Base-by-base conservation (phyloP, 345 rosid species). In the Abelmoschus esculentus region DNA sequence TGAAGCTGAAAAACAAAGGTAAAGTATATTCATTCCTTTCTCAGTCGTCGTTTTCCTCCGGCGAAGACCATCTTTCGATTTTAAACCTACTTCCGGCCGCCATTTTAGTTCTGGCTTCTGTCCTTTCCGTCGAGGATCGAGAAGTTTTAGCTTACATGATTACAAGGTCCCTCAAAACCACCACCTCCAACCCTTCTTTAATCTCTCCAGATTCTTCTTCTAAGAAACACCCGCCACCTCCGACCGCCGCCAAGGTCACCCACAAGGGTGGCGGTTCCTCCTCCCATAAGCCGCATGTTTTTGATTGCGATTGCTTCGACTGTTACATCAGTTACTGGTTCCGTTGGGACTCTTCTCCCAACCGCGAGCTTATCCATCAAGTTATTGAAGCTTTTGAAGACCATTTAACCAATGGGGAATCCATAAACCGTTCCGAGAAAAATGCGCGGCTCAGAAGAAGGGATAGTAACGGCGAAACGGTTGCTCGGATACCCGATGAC, bases 101-200 rank as follows among this genome's bases (percentile, higher is more conserved):
- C 72, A 83, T 96, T 77, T 38, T 96, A 12, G 77, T 90, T 68
- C 77, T 96, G 0, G 87, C 86, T 26, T 84, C 88, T 0, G 80
- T 80, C 71, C 97, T 92, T 64, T 83, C 97, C 4, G 70, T 72
- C 2, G 78, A 89, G 62, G 99, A 96, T 79, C 80, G 83, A 7
- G 91, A 96, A 50, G 98, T 96, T 70, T 89, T 96, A 1, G 98
- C 99, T 72, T 92, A 96, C 80, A 79, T 91, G 83, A 85, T 95
- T 40, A 81, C 92, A 47, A 70, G 92, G 58, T 90, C 90, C 60
- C 60, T 86, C 44, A 80, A 83, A 73, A 40, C 44, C 44, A 9
- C 44, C 44, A 40, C 67, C 18, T 28, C 63, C 28, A 72, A 12
- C 44, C 59, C 75, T 10, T 58, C 70, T 26, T 28, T 47, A 26